Evolutionary conservation across 169 alveolate genomes (phyloP), one percentile per base, ranked within the genome.

Genomic region (Eimeria falciformis): DNA sequence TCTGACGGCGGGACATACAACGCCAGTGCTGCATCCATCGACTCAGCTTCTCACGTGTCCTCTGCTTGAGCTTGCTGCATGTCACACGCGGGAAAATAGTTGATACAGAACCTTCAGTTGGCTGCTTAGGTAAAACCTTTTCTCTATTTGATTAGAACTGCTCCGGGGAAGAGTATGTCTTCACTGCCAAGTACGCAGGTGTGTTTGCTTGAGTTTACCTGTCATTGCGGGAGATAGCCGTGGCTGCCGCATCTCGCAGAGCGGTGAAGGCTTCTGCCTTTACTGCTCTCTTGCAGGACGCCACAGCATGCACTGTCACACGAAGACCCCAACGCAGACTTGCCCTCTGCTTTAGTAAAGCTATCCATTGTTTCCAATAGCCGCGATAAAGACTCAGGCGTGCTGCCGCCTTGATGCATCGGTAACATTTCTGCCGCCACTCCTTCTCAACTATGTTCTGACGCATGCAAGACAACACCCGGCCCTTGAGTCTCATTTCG

Each of bases 21-120:
- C 77, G 73, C 71, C 89, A 81, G 6, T 55, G 89, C 55, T 62
- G 73, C 47, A 81, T 5, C 73, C 71, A 53, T 66, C 77, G 75
- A 29, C 40, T 14, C 21, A 25, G 37, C 75, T 37, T 56, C 23
- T 29, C 18, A 2, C 89, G 29, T 45, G 12, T n/a, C 40, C 45
- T 37, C 27, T 81, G 56, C 77, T 50, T 53, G 56, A 55, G 71
- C 37, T 53, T 55, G 77, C 75, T 81, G 50, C 89, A 17, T 5
- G 56, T 56, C 50, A 66, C 77, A 81, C 5, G n/a, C 33, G 23
- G 62, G 18, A 50, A 50, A 1, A 1, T 0, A 50, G 18, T 50
- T 21, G 11, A 12, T 50, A 50, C 62, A 12, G 23, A 50, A 1
- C 18, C 2, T 12, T 50, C 62, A 21, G 11, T 12, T 50, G 33